Evolutionary conservation across 805 yeast species (phyloP).

Genomic region (Candida ponderosae): DNA sequence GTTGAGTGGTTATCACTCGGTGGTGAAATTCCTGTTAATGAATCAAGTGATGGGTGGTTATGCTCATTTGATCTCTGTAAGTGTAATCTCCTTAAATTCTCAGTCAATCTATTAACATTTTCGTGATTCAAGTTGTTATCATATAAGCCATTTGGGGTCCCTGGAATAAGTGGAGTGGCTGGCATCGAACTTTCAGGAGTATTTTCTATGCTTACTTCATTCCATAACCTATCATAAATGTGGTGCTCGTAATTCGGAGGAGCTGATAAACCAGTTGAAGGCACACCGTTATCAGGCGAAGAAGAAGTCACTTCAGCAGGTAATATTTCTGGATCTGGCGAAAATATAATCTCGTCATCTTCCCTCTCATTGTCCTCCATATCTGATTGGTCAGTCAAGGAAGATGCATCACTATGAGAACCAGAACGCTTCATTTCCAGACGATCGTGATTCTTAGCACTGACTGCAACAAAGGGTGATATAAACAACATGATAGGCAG

Average conservation of each 20-base stretch:
- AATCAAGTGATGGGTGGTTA: constrained; percentile 20
- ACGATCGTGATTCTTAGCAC: constrained; percentile 31
- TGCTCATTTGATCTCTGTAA: constrained; percentile 37
- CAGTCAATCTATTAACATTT: constrained; percentile 32
- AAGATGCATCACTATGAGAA: constrained; percentile 19
- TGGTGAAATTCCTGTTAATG: constrained; percentile 6
- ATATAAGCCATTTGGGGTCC: constrained; percentile 13
- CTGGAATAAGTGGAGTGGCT: constrained; percentile 21
- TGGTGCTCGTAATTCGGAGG: constrained; percentile 84
- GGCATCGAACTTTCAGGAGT: constrained; percentile 23
- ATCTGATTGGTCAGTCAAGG: constrained; percentile 5
- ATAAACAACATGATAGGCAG: constrained; percentile 73
- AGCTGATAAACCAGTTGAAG: constrained; percentile 50
- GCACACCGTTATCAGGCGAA: constrained; percentile 14
- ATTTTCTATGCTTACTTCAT: constrained; percentile 37
- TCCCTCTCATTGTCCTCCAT: constrained; percentile 3
- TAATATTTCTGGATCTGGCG: constrained; percentile 24
- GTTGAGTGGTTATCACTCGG: background rate
- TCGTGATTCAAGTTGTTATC: constrained; percentile 18
- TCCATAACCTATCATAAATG: constrained; percentile 74
- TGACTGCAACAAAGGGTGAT: constrained; percentile 73
- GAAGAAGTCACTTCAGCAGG: constrained; percentile 12
- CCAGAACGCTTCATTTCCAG: constrained; percentile 3
- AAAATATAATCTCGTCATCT: constrained; percentile 30
- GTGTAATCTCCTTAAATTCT: constrained; percentile 44